Evolutionary conservation across 768 basidiomycete genomes (phyloP), one percentile per base, ranked within the genome.

Genomic region (Xanthoconium stramineum): DNA sequence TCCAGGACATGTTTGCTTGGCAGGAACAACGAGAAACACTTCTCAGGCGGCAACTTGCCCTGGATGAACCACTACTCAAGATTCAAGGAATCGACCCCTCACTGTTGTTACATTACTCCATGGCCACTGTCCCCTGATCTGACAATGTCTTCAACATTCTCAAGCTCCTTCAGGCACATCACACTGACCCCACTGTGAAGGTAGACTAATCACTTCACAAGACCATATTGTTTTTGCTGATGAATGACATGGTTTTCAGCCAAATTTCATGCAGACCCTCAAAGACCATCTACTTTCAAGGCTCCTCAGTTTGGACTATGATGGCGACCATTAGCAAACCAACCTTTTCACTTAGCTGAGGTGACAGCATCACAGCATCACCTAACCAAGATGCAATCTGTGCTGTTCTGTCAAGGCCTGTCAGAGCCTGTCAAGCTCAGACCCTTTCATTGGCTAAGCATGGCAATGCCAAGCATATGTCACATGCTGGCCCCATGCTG

Each of bases 101-200:
- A 10, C 38, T 28, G 5, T 46, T 42, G 12, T 7, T 50, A 0
- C 61, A 63, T 24, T 57, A 62, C 45, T 29, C 3, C 12, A 47
- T 63, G 46, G n/a, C 52, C 3, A 7, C 10, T 15, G 14, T 3
- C 2, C 40, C 33, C 0, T 14, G 52, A 17, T 3, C 0, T 3
- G 29, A 36, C 29, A 62, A 53, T 3, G 1, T 19, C 17, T 14
- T 59, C 5, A 55, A 29, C 40, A 35, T 63, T 5, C 36, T 38
- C 14, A 12, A 17, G 15, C 7, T 42, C 1, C 47, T 55, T 50
- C 19, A 36, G 5, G 33, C 35, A 11, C 6, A 65, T 61, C 0
- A 57, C 60, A 17, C 35, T 55, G 10, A 66, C 15, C 60, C 40
- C 17, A 39, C 71, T 13, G 20, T 52, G 32, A 52, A 52, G 33